Conservation (phyloP, 306 rosid genomes). For the Chamaecrista fasciculata region DNA sequence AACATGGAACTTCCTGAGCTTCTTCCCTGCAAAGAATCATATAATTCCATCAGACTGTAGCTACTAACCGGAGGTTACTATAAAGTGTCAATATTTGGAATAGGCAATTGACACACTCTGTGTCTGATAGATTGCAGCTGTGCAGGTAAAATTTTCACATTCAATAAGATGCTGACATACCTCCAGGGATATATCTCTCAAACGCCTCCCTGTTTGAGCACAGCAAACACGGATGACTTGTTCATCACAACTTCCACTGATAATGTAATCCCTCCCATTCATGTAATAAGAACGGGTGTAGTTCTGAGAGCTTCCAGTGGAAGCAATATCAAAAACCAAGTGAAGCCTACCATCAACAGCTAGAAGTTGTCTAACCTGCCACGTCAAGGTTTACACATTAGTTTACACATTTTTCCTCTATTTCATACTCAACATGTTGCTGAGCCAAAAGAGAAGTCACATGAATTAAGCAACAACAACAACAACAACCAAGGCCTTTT, state of each 20-base stretch:
- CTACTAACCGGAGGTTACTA: neutral
- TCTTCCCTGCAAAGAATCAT: conserved; percentile 56
- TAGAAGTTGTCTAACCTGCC: conserved; percentile 70
- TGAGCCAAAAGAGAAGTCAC: neutral
- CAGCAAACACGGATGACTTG: conserved; percentile 79
- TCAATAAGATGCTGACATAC: conserved; percentile 37
- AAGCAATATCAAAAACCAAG: conserved; percentile 67
- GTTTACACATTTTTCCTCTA: neutral
- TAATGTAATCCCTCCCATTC: conserved; percentile 84
- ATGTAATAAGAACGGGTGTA: conserved; percentile 84
- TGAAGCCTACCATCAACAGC: conserved; percentile 88
- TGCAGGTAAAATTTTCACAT: neutral
- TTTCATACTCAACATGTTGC: neutral
- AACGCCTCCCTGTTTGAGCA: conserved; percentile 82
- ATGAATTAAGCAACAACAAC: conserved; percentile 1
- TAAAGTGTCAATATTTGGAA: conserved; percentile 7
- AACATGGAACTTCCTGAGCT: conserved; percentile 64
- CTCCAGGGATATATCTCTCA: conserved; percentile 78
- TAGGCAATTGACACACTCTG: neutral
- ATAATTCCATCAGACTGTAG: conserved; percentile 9
- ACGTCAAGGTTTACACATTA: conserved; percentile 36
- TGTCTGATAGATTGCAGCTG: neutral
- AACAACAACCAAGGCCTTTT: too few relatives aligned
- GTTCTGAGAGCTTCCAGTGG: conserved; percentile 69
- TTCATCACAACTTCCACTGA: conserved; percentile 89